Base-by-base conservation (phyloP, 2,329 filamentous ascomycete species). In the Ilyonectria robusta region DNA sequence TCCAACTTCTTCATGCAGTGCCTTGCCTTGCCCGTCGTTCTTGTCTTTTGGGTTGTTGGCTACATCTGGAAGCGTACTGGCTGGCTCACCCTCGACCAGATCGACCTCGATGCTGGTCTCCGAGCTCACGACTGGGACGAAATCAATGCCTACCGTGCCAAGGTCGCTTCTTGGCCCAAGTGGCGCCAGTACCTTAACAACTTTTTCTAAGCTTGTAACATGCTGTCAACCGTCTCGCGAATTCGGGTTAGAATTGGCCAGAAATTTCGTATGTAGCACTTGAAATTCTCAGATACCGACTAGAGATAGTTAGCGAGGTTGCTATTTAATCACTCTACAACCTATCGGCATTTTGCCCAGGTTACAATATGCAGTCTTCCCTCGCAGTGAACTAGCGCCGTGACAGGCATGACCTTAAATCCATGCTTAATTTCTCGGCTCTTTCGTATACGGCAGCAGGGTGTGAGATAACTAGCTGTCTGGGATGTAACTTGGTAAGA, bases 41-140 rank as follows among this genome's bases (percentile, higher is more conserved):
- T 88, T 6, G 58, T 81, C 66, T 90, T 90, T 78, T 90, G 87
- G 85, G 54, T 82, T 50, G 75, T 77, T 51, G 88, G 90, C 7
- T 92, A 86, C 76, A 15, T 88, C 68, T 93, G 90, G 91, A 93
- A 93, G 84, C 83, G 88, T 47, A 78, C 83, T 26, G 86, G 86
- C 19, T 92, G 88, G 88, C 82, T 91, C 60, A 84, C 78, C 26
- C 78, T 88, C 2, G 80, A 83, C 31, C 81, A 92, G 71, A 92
- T 93, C 65, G 91, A 93, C 72, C 85, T 93, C 60, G 90, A 93
- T 75, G 86, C 85, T 31, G 91, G 90, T 68, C 86, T 90, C 44
- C 85, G 90, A 65, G 86, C 89, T 78, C 84, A 91, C 57, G 86
- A 92, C 76, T 91, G 88, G 88, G 88, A 91, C 7, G 79, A 79